Evolutionary conservation across 345 rosid genomes (phyloP).

Genomic region (Brassica napus): Da-Ae NC_063447.1:52848001-52848500

Average conservation of each 20-base stretch:
- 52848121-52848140: neutral
- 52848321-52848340: neutral
- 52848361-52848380: neutral
- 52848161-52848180: neutral
- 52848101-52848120: neutral
- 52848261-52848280: neutral
- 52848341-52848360: neutral
- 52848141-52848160: neutral
- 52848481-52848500: neutral
- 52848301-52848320: neutral
- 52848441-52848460: neutral
- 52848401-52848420: neutral
- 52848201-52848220: neutral
- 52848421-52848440: neutral
- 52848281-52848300: neutral
- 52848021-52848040: neutral
- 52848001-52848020: slow-evolving; percentile 4
- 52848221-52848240: neutral
- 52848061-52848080: neutral
- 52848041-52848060: neutral
- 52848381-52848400: neutral
- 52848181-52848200: neutral
- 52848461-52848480: neutral
- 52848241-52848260: neutral
- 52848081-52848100: neutral